These are phyloP conservation scores for Penicillium diatomitis DNA, from an alignment of 495 filamentous ascomycete genomes.

Conservation along the genomic window DNA sequence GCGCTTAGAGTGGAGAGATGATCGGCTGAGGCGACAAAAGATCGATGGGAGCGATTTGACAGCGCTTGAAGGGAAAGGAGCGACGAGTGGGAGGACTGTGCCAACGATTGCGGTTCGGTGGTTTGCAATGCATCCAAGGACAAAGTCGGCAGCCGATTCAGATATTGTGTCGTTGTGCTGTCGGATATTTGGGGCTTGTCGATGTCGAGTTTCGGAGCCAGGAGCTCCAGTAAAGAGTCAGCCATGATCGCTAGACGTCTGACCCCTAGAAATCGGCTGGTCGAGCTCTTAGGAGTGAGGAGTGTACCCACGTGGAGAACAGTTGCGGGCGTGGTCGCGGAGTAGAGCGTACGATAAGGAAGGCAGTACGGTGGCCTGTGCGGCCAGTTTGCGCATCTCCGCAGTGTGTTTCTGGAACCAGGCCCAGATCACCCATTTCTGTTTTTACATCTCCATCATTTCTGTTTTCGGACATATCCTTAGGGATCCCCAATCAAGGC, in stretches of 20 bases:
- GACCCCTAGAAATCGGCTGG: too few species aligned
- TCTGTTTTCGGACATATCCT: background rate
- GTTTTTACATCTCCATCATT: background rate
- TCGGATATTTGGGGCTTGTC: constrained; percentile 27
- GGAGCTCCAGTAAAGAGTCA: constrained; percentile 64
- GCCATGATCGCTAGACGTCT: constrained; percentile 37
- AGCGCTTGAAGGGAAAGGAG: constrained; percentile 79
- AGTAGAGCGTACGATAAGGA: background rate
- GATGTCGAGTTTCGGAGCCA: constrained; percentile 52
- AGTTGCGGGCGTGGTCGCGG: too few species aligned
- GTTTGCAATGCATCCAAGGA: constrained; percentile 62
- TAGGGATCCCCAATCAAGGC: too few species aligned
- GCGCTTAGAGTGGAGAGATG: constrained; percentile 62
- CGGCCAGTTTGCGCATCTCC: constrained; percentile 21
- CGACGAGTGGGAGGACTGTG: constrained; percentile 73
- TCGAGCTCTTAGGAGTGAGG: too few species aligned
- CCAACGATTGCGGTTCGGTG: constrained; percentile 69
- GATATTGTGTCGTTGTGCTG: constrained; percentile 53
- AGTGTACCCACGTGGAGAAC: too few species aligned
- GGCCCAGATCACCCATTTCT: too few species aligned
- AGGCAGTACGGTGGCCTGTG: constrained; percentile 20
- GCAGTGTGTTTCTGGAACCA: constrained; percentile 4
- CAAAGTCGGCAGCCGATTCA: constrained; percentile 70
- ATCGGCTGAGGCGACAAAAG: constrained; percentile 71
- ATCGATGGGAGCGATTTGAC: constrained; percentile 84